These are phyloP conservation scores for Rhizopus stolonifer DNA, from an alignment of 371 early-diverging fungal genomes.

Conservation along the genomic window DNA sequence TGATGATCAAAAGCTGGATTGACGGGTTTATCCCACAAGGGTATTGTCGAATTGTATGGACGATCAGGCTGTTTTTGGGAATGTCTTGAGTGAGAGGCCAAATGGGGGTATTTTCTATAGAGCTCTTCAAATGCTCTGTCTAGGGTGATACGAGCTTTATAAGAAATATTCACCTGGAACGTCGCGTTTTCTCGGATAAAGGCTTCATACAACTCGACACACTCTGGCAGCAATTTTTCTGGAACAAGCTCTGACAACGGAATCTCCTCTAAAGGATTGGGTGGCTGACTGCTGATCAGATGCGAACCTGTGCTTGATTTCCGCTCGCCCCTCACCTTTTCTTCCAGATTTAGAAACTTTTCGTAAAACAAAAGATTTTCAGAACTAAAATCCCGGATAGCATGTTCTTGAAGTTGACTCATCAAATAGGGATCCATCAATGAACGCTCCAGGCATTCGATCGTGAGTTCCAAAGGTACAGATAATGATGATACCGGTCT, in stretches of 20 bases:
- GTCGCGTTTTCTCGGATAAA: conserved; percentile 35
- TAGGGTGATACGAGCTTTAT: conserved; percentile 27
- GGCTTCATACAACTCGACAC: conserved; percentile 32
- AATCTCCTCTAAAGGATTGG: neutral
- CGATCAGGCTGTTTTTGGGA: neutral
- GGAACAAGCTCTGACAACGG: conserved; percentile 11
- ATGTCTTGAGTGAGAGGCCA: neutral
- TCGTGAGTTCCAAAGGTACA: conserved; percentile 13
- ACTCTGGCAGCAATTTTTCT: conserved; percentile 13
- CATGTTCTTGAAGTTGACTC: conserved; percentile 23
- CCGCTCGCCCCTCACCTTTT: conserved; percentile 12
- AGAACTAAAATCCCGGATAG: conserved; percentile 45
- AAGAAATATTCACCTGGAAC: conserved; percentile 42
- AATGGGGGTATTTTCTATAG: conserved; percentile 2
- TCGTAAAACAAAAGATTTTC: conserved; percentile 45
- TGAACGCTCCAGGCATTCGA: conserved; percentile 26
- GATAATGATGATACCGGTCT: neutral
- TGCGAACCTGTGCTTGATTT: too few species aligned
- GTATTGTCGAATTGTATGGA: neutral
- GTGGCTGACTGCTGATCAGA: neutral
- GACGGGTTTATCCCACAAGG: too few species aligned
- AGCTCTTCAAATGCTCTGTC: conserved; percentile 15
- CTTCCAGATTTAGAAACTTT: conserved; percentile 26
- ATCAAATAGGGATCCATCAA: conserved; percentile 23
- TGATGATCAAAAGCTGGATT: neutral